Evolutionary conservation across 192 early-diverging fungal species (phyloP).

Genomic region (Cladochytrium replicatum): DNA sequence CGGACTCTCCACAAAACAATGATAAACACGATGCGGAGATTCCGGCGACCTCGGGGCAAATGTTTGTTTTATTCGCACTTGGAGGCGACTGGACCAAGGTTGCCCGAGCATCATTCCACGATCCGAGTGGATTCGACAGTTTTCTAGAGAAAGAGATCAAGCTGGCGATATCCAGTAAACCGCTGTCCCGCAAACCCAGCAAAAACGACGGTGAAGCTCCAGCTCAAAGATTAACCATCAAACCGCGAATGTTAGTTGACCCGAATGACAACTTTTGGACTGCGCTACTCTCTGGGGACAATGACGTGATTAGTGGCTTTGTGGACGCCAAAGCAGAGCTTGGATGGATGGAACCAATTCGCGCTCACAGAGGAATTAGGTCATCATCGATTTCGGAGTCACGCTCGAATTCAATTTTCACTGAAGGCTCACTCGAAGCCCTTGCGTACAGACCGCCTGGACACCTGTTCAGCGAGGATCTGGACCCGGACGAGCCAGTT

Average conservation of each 20-base stretch:
- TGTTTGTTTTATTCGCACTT: background rate
- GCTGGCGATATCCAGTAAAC: background rate
- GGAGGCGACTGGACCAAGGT: background rate
- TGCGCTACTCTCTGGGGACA: background rate
- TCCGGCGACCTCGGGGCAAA: background rate
- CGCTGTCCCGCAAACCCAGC: background rate
- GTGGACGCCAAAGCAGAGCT: background rate
- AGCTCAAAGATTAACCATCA: background rate
- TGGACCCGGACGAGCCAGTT: no score
- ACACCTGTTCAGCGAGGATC: no score
- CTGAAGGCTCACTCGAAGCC: background rate
- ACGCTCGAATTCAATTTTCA: no score
- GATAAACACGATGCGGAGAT: background rate
- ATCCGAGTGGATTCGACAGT: background rate
- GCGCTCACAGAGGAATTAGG: no score
- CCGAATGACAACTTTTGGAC: constrained; percentile 1
- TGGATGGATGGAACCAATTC: background rate
- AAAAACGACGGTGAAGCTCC: background rate
- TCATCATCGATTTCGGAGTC: no score
- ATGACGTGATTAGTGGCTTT: background rate
- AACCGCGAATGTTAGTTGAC: background rate
- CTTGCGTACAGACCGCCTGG: no score
- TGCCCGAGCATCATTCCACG: background rate
- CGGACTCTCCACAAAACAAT: background rate
- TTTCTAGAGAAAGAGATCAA: background rate